phyloP scores from a whole-genome alignment of 106 monocot species.

The Dioscorea alata region DNA sequence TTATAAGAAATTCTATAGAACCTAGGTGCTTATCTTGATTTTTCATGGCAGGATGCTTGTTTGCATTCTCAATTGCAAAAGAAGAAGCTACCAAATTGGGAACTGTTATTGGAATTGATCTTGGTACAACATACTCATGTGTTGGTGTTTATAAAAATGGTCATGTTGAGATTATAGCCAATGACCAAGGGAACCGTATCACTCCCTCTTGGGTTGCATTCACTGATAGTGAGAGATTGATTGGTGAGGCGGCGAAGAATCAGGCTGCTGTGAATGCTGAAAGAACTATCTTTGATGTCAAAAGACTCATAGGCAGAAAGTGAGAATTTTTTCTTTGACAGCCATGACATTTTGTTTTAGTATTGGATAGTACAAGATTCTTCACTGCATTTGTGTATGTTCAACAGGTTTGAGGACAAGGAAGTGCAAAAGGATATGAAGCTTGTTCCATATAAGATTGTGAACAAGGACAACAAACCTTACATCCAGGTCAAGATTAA shows the following conservation, averaged over 20 bases:
- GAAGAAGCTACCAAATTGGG: slow-evolving; percentile 60
- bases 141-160: slow-evolving; percentile 71
- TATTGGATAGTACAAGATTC: no score
- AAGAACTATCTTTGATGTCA: slow-evolving; percentile 65
- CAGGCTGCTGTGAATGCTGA: slow-evolving; percentile 51
- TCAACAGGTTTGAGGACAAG: slow-evolving; percentile 53
- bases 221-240: slow-evolving; percentile 55
- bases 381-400: no score
- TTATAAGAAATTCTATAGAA: no score
- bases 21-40: not conserved
- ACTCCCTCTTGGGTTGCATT: slow-evolving; percentile 83
- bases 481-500: slow-evolving; percentile 65
- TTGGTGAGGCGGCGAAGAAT: slow-evolving; percentile 75
- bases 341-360: no score
- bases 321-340: slow-evolving; percentile 11
- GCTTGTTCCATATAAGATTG: slow-evolving; percentile 62
- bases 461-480: slow-evolving; percentile 73
- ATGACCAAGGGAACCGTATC: slow-evolving; percentile 75
- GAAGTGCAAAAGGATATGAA: slow-evolving; percentile 67
- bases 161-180: slow-evolving; percentile 73
- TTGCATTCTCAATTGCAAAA: slow-evolving; percentile 50
- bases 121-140: slow-evolving; percentile 66
- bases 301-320: slow-evolving; percentile 68
- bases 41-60: slow-evolving; percentile 33
- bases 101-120: slow-evolving; percentile 71